A percentile compares a stretch with the other conserved stretches of the same genome.
Evolutionary conservation across 192 early-diverging fungal species (phyloP).

Genomic region (Coemansia sp.): DNA sequence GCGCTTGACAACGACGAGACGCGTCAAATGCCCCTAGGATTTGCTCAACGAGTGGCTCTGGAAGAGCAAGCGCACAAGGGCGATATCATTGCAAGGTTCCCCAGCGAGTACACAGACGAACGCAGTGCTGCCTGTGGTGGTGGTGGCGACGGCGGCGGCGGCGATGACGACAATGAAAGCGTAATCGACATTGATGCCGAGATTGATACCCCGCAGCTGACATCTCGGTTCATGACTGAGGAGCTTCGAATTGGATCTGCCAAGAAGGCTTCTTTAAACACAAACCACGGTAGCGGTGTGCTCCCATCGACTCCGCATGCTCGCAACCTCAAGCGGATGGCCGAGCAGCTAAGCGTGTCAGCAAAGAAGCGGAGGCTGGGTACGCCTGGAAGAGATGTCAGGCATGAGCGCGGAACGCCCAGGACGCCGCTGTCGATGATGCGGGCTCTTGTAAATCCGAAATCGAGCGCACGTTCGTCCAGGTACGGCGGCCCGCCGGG

Average conservation of each 20-base stretch:
- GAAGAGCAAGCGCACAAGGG: slow-evolving; percentile 33
- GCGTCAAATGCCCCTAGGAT: slow-evolving; percentile 6
- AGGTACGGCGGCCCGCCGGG: slow-evolving; percentile 14
- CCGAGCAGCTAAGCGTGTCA: slow-evolving; percentile 32
- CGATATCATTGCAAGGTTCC: slow-evolving; percentile 53
- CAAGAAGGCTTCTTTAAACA: not conserved
- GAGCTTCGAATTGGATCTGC: slow-evolving; percentile 13
- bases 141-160: slow-evolving; percentile 17
- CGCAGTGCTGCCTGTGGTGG: not conserved
- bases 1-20: slow-evolving; percentile 21
- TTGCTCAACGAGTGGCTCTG: slow-evolving; percentile 26
- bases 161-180: not conserved
- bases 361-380: slow-evolving; percentile 29
- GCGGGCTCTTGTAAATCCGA: slow-evolving; percentile 30
- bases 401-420: slow-evolving; percentile 2
- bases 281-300: not conserved
- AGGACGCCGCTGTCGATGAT: slow-evolving; percentile 47
- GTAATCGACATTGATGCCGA: slow-evolving; percentile 43
- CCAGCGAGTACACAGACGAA: not conserved
- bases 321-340: slow-evolving; percentile 37
- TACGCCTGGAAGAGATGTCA: slow-evolving; percentile 16
- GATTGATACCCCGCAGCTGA: slow-evolving; percentile 48
- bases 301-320: slow-evolving; percentile 18
- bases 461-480: not conserved
- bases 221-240: slow-evolving; percentile 53